phyloP scores from a whole-genome alignment of 257 asterid species.

The Vinca minor region DNA sequence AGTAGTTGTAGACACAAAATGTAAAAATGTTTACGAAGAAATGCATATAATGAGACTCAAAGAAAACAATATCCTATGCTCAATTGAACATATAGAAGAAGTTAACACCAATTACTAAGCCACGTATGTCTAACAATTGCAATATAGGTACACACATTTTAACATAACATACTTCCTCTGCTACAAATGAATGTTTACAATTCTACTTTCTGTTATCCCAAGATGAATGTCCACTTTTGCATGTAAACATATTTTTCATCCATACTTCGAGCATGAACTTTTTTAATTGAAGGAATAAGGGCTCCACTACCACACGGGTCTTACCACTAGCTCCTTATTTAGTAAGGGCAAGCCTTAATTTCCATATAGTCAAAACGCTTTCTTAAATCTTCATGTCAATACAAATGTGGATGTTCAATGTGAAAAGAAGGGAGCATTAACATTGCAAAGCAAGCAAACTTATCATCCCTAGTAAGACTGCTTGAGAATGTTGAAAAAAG shows the following conservation, averaged over 20 bases:
- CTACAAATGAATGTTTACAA: neutral
- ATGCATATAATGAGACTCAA: neutral
- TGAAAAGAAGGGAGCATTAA: neutral
- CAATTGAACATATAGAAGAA: neutral
- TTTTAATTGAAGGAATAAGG: too few relatives aligned
- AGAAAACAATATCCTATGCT: neutral
- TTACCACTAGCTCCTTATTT: too few relatives aligned
- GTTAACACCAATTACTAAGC: neutral
- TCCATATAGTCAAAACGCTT: neutral
- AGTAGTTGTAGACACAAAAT: neutral
- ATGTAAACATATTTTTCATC: too few relatives aligned
- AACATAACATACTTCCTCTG: neutral
- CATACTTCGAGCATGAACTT: neutral
- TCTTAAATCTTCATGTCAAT: neutral
- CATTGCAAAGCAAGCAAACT: neutral
- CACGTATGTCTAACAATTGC: neutral
- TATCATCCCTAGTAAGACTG: neutral
- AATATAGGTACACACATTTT: neutral
- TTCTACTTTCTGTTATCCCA: neutral
- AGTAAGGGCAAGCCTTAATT: neutral
- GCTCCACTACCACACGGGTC: neutral
- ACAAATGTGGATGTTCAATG: too few relatives aligned
- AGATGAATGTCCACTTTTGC: too few relatives aligned
- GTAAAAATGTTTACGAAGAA: neutral
- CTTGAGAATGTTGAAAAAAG: neutral